Evolutionary conservation across 768 basidiomycete species (phyloP).

Genomic region (Cystofilobasidium capitatum): DNA sequence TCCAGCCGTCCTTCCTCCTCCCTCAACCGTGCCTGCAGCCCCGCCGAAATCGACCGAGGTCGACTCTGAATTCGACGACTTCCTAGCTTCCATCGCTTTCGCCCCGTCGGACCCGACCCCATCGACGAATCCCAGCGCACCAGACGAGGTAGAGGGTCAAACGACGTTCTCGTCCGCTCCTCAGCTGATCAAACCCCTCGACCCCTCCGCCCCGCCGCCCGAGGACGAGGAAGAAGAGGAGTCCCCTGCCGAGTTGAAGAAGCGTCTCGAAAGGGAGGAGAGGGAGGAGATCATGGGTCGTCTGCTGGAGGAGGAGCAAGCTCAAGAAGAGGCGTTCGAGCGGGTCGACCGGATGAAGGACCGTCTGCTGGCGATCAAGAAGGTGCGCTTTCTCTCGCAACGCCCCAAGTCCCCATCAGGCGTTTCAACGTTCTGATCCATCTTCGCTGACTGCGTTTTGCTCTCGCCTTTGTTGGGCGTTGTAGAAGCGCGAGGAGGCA

Average conservation of each 20-base stretch:
- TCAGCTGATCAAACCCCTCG: neutral
- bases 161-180: neutral
- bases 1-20: neutral
- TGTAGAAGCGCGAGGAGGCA: neutral
- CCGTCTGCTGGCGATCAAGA: neutral
- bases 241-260: neutral
- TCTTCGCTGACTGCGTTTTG: no score
- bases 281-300: constrained; percentile 8
- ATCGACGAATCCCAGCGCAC: no score
- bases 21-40: neutral
- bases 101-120: neutral
- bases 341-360: constrained; percentile 3
- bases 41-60: neutral
- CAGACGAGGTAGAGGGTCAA: neutral
- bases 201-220: neutral
- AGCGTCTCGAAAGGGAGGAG: constrained; percentile 7
- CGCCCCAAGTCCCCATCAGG: neutral
- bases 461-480: neutral
- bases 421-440: no score
- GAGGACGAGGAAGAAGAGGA: neutral
- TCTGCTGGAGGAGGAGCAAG: constrained; percentile 15
- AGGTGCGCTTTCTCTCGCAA: neutral
- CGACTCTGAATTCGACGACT: neutral
- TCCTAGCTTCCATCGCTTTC: constrained; percentile 8
- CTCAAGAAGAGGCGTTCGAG: constrained; percentile 17